Evolutionary conservation across 768 basidiomycete genomes (phyloP), one percentile per base, ranked within the genome.

Genomic region (Boletus reticulatus): DNA sequence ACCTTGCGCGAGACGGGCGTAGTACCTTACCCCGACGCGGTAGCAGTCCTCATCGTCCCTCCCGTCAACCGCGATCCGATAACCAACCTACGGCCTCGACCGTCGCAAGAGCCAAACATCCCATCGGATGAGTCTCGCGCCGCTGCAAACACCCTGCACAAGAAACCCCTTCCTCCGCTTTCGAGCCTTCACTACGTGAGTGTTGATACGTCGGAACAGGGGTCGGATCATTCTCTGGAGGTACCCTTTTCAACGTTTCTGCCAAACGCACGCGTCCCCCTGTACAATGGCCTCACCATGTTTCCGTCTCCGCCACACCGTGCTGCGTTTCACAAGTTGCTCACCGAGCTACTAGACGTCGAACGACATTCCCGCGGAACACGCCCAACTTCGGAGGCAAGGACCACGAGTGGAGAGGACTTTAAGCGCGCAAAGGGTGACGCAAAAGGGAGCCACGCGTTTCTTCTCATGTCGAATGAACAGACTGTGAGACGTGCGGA

Each of bases 1-100:
- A 42, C 63, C 2, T 65, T 89, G 27, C 76, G 76, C 52, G 63
- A 72, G 19, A 80, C 79, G 1, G 77, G 80, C 3, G 59, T 66
- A 0, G 67, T 87, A 32, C 80, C 84, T 5, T 77, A 75, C 63
- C 66, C 74, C 8, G 76, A 80, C 60, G 87, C 84, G 1, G 70
- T 84, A 2, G 89, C 89, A n/a, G 69, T 92, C 37, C 69, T 92
- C 32, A 78, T 88, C 29, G 78, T 86, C 7, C 87, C 89, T 17
- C 86, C 87, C 4, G 72, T 84, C 22, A 85, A 87, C 56, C 80
- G 75, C 52, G 72, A 84, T 61, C 77, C 78, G 16, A 55, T 56
- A 27, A 80, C 82, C 6, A 79, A 77, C 50, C 47, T 68, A 52
- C 73, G 77, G 24, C 80, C 83, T 14, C 70, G 32, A 57, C 72